A percentile compares a stretch with the other conserved stretches of the same genome.
Conservation (phyloP, 352 stramenopile genomes). For the Globisporangium nodosum region DNA sequence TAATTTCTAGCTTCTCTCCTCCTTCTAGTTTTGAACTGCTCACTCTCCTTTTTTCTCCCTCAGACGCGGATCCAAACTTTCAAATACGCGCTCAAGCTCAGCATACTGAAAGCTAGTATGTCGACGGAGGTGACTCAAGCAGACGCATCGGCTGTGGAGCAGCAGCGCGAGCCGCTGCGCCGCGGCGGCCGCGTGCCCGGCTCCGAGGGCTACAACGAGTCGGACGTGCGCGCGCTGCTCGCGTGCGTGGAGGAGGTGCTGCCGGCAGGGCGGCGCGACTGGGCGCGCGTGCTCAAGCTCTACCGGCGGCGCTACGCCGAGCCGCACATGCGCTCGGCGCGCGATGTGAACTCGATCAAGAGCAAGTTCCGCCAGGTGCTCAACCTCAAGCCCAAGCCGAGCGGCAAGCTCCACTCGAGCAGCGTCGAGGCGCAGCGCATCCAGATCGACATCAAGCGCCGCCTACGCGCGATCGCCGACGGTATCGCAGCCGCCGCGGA, state of each 20-base stretch:
- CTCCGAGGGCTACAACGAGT: slow-evolving; percentile 5
- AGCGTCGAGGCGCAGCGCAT: slow-evolving; percentile 5
- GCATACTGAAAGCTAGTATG: too few relatives aligned
- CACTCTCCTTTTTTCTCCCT: too few relatives aligned
- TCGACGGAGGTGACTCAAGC: too few relatives aligned
- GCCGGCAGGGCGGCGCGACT: slow-evolving; percentile 17
- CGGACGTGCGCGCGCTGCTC: slow-evolving; percentile 2
- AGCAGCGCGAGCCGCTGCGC: not conserved
- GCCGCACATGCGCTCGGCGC: slow-evolving; percentile 21
- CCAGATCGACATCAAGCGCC: not conserved
- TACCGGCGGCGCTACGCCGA: slow-evolving; percentile 22
- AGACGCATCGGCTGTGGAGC: too few relatives aligned
- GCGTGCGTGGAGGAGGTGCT: slow-evolving; percentile 13
- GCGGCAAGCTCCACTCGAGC: slow-evolving; percentile 1
- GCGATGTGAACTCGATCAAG: slow-evolving; percentile 21
- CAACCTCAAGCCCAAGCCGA: slow-evolving; percentile 19
- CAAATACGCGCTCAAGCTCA: too few relatives aligned
- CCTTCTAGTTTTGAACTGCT: too few relatives aligned
- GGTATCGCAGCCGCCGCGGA: slow-evolving; percentile 7
- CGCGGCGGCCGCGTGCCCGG: slow-evolving; percentile 1
- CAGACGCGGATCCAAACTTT: too few relatives aligned
- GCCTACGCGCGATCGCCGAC: not conserved
- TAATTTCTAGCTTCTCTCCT: too few relatives aligned
- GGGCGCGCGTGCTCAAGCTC: slow-evolving; percentile 25
- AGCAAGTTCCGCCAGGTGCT: slow-evolving; percentile 34